A percentile compares a stretch with the other conserved stretches of the same genome.
Evolutionary conservation across 495 filamentous ascomycete genomes (phyloP).

Genomic region (Elaphomyces granulatus): DNA sequence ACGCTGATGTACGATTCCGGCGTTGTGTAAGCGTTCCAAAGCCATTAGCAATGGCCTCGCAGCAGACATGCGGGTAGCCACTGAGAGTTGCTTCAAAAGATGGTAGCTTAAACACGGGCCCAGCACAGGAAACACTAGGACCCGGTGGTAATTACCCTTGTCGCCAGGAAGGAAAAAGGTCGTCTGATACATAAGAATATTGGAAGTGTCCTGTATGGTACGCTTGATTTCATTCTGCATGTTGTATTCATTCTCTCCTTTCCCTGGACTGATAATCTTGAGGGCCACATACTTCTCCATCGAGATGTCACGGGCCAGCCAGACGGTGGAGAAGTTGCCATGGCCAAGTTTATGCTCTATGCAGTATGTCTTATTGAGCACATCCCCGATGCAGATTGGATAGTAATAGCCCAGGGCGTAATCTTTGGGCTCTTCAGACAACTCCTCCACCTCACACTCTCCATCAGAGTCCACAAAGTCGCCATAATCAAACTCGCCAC

Average conservation of each 20-base stretch:
- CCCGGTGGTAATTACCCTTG: slow-evolving; percentile 9
- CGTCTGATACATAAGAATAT: slow-evolving; percentile 12
- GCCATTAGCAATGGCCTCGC: slow-evolving; percentile 17
- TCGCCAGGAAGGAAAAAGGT: slow-evolving; percentile 12
- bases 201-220: slow-evolving; percentile 14
- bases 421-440: no score
- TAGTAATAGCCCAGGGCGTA: no score
- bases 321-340: no score
- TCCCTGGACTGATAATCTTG: slow-evolving; percentile 13
- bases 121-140: slow-evolving; percentile 18
- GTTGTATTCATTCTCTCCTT: slow-evolving; percentile 10
- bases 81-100: slow-evolving; percentile 5
- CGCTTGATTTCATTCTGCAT: slow-evolving; percentile 18
- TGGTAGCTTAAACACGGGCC: slow-evolving; percentile 14
- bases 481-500: no score
- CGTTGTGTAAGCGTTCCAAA: slow-evolving; percentile 17
- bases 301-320: slow-evolving; percentile 15
- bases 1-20: slow-evolving; percentile 16
- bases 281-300: slow-evolving; percentile 16
- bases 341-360: no score
- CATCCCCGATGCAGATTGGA: no score
- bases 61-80: slow-evolving; percentile 17
- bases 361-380: no score
- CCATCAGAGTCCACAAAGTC: no score
- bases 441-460: no score